phyloP scores from a whole-genome alignment of 768 basidiomycete species.

The Trametopsis cervina region DNA sequence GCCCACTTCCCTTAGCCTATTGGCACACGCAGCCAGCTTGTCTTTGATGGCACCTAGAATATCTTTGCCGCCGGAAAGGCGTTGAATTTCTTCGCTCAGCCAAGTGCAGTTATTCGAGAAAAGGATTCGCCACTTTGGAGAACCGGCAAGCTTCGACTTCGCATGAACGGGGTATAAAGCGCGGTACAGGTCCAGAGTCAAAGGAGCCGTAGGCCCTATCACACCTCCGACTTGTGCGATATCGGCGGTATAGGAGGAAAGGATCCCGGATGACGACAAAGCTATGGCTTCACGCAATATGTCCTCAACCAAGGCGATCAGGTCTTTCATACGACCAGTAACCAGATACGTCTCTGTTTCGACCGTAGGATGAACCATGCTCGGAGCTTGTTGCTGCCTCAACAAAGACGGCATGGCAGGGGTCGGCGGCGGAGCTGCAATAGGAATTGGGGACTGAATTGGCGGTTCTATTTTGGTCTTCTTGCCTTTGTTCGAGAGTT shows the following conservation, averaged over 20 bases:
- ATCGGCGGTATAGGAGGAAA: constrained; percentile 26
- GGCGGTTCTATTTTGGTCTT: constrained; percentile 21
- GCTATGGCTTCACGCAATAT: constrained; percentile 62
- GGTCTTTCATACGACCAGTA: constrained; percentile 46
- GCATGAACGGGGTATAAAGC: constrained; percentile 70
- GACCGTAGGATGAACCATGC: constrained; percentile 9
- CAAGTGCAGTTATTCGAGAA: constrained; percentile 81
- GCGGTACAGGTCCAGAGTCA: constrained; percentile 71
- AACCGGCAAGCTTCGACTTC: constrained; percentile 34
- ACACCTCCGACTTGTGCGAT: constrained; percentile 39
- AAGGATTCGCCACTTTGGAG: constrained; percentile 54
- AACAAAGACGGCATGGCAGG: constrained; percentile 9
- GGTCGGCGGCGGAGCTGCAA: constrained; percentile 17
- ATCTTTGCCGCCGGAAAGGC: constrained; percentile 20
- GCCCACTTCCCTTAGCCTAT: constrained; percentile 45
- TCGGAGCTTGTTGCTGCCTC: constrained; percentile 9
- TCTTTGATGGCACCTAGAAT: constrained; percentile 25
- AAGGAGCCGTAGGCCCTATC: constrained; percentile 53
- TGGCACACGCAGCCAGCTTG: constrained; percentile 44
- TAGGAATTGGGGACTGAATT: constrained; percentile 18
- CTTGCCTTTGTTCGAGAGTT: constrained; percentile 49
- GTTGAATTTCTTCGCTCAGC: constrained; percentile 47
- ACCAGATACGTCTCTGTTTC: constrained; percentile 53
- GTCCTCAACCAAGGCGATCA: constrained; percentile 52
- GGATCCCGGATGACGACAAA: constrained; percentile 50